Evolutionary conservation across 2,329 filamentous ascomycete species (phyloP), one percentile per base, ranked within the genome.

Genomic region (Dothideomycetes sp.): DNA sequence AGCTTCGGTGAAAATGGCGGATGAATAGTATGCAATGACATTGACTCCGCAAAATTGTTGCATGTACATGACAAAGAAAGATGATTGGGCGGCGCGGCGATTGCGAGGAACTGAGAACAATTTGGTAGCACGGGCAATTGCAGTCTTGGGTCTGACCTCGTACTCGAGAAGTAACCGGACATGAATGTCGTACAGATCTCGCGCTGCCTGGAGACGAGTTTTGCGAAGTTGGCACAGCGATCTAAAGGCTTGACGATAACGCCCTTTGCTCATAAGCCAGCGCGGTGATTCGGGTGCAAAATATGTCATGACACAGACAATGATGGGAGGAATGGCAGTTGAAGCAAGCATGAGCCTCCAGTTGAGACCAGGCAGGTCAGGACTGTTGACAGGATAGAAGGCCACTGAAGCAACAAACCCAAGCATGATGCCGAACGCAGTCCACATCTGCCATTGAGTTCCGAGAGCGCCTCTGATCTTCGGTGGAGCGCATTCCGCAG

Each of bases 331-430:
- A 27, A 61, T 64, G 57, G 81, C 70, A 9, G 80, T 78, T 2
- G 76, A 81, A 5, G 69, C 76, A 63, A 84, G 71, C 76, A 82
- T 82, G n/a, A 39, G 10, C 19, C 41, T 38, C 35, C 33, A 37
- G 9, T 29, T 32, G 32, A 36, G 9, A 6, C 32, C 40, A 7
- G 32, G 25, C 29, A 79, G 71, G 5, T 63, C 63, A 4, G 54
- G 55, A 51, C 75, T 68, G 2, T 49, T 49, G 16, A 70, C 74
- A 39, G 71, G 51, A 48, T 63, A 47, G 30, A 68, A 62, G 1
- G 52, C 60, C 5, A 68, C 55, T 34, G 60, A 64, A 5, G 63
- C 61, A 10, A 61, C 53, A 15, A 55, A 61, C 4, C 65, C 65
- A 0, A 68, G 53, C 51, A 69, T 64, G 48, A 70, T 69, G 2